Base-by-base conservation (phyloP, 73 alveolate genomes). In the Blepharisma japonicum region DNA sequence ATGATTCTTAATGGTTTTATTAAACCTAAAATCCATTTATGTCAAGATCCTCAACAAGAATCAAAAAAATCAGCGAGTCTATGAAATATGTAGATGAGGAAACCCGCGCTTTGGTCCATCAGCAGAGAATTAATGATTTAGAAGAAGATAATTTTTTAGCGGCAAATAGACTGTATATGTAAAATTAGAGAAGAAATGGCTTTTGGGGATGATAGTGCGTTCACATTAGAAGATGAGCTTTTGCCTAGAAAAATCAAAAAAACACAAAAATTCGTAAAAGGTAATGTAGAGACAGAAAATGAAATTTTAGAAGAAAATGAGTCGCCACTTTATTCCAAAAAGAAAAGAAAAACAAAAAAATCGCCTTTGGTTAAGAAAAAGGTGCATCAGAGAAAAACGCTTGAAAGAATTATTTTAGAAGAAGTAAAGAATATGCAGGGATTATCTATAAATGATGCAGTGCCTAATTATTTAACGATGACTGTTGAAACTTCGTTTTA, bases 131-230 rank as follows among this genome's bases (percentile, higher is more conserved):
- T 23, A 91, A 83, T 45, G 88, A 85, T 20, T 76, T 87, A 6
- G 94, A 87, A 55, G 87, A 82, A 27, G 94, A 87, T 55, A 87
- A 87, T 56, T 67, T 87, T 14, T 81, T 83, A 56, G 88, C 82
- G 5, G 27, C 79, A 45, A 25, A 68, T 39, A 14, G 92, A 86
- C 32, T 71, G 56, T 27, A 50, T 56, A n/a, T 71, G 72, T 45
- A 77, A 56, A 27, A 51, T 70, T 38, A 56, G 84, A 54, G 89
- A 85, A 32, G 92, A 85, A 42, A 68, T 55, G 50, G 89, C 89
- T 54, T 32, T 32, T 32, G 85, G 80, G 68, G 86, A 89, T 61
- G 85, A 85, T 74, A 74, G 68, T 77, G 38, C 77, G 32, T 68
- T 81, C 67, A 78, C 71, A 67, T 66, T 77, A 23, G 81, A 82